Evolutionary conservation across 495 filamentous ascomycete genomes (phyloP).

Genomic region (Aspergillus sclerotioniger): DNA sequence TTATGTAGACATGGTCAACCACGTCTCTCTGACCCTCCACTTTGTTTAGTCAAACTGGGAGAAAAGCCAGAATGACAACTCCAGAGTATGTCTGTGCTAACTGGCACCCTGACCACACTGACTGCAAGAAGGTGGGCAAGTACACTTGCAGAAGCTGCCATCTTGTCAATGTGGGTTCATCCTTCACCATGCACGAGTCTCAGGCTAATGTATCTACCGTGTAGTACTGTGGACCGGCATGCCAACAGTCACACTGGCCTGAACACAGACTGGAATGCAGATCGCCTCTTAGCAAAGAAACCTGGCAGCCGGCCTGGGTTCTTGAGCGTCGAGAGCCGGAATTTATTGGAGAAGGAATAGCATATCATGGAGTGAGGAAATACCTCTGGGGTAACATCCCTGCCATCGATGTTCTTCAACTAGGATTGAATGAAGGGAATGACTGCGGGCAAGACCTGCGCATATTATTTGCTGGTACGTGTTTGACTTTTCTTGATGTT

Average conservation of each 20-base stretch:
- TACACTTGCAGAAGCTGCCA: not conserved
- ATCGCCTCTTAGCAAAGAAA: conserved; percentile 10
- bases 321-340: conserved; percentile 11
- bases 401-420: conserved; percentile 42
- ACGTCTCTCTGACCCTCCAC: no score
- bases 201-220: not conserved
- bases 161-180: conserved; percentile 1
- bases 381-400: conserved; percentile 39
- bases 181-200: not conserved
- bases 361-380: conserved; percentile 7
- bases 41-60: no score
- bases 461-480: conserved; percentile 42
- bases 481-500: no score
- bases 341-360: not conserved
- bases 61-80: no score
- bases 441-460: conserved; percentile 26
- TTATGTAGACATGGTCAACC: no score
- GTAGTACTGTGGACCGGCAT: not conserved
- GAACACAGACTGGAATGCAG: conserved; percentile 15
- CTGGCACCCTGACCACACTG: not conserved
- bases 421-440: conserved; percentile 42
- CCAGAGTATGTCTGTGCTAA: not conserved
- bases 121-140: not conserved
- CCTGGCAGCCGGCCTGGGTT: conserved; percentile 19
- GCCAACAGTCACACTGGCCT: conserved; percentile 19